phyloP scores from a whole-genome alignment of 108 stramenopile genomes.

The Cyclotella sp. region DNA sequence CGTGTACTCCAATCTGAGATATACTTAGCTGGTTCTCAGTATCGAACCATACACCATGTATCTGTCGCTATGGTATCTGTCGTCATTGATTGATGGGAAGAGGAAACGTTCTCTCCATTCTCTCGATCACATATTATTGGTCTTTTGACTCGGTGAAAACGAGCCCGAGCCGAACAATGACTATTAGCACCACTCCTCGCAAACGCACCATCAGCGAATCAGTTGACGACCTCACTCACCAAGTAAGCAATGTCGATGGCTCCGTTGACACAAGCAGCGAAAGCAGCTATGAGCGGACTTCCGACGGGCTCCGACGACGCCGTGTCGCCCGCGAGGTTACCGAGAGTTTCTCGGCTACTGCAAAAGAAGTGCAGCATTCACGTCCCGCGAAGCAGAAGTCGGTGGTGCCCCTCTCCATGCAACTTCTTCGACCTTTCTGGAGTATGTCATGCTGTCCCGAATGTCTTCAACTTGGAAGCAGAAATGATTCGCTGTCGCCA shows the following conservation, averaged over 20 bases:
- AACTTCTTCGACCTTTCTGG: slow-evolving; percentile 41
- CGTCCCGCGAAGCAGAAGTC: neutral
- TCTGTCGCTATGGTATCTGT: no score
- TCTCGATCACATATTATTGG: no score
- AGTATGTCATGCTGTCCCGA: slow-evolving; percentile 23
- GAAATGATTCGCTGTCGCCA: neutral
- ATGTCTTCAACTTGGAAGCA: neutral
- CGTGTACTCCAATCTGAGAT: no score
- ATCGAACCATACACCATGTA: no score
- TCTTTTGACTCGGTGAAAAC: neutral
- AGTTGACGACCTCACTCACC: neutral
- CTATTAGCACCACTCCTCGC: neutral
- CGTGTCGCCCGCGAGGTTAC: neutral
- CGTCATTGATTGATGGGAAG: no score
- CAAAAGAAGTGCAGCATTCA: neutral
- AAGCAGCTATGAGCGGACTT: neutral
- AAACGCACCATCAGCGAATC: slow-evolving; percentile 18
- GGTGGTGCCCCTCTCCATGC: slow-evolving; percentile 53
- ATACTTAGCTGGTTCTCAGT: no score
- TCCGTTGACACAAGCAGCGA: neutral
- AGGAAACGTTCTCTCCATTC: no score
- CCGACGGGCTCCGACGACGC: slow-evolving; percentile 1
- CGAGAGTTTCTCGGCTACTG: neutral
- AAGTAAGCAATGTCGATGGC: neutral
- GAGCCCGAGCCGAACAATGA: neutral